Evolutionary conservation across 176 grass and related monocot species (phyloP).

Genomic region (Eremochloa ophiuroides): DNA sequence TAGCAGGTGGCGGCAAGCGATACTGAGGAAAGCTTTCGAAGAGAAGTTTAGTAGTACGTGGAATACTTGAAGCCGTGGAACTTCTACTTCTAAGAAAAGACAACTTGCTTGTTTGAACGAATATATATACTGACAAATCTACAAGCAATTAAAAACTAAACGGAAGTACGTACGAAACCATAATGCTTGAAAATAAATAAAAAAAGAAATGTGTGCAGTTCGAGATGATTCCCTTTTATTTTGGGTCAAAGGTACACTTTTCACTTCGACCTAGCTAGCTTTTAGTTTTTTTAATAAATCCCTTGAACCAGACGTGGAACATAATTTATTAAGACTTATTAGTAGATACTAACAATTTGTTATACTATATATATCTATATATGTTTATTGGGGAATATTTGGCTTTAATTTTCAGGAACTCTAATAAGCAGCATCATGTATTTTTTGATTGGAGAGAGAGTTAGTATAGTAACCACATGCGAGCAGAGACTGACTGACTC

Average conservation of each 20-base stretch:
- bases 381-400: background rate
- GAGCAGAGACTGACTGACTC: too few relatives aligned
- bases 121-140: background rate
- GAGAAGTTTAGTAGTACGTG: background rate
- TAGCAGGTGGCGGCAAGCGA: slow-evolving; percentile 7
- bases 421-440: background rate
- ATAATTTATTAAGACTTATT: too few relatives aligned
- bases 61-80: slow-evolving; percentile 13
- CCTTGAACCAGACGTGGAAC: background rate
- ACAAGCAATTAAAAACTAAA: background rate
- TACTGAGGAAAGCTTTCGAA: background rate
- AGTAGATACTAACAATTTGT: too few relatives aligned
- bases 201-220: background rate
- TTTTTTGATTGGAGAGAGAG: background rate
- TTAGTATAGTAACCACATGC: too few relatives aligned
- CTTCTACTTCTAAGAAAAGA: slow-evolving; percentile 18
- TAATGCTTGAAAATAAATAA: background rate
- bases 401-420: background rate
- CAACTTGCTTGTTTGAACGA: slow-evolving; percentile 3
- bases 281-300: background rate
- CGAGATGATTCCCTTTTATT: background rate
- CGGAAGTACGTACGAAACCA: background rate
- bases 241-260: background rate
- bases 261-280: too few relatives aligned
- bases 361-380: background rate